These are phyloP conservation scores for Pezicula rhizophila DNA, from an alignment of 2,329 filamentous ascomycete genomes.

Conservation along the genomic window DNA sequence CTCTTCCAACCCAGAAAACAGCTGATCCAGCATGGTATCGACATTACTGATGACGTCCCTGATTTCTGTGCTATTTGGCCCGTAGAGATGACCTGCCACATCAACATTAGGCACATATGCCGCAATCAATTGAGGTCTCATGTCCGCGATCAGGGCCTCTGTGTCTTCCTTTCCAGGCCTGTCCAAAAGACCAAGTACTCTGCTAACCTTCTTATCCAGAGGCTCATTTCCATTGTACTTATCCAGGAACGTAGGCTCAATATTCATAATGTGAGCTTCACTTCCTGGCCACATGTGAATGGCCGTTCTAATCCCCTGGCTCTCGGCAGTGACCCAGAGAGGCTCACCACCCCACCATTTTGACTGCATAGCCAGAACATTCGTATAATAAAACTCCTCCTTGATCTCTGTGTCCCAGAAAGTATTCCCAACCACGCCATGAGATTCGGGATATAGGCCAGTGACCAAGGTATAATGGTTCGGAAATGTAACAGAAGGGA, in stretches of 20 bases:
- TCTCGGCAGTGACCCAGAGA: slow-evolving; percentile 88
- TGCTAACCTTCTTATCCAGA: slow-evolving; percentile 68
- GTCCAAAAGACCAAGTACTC: slow-evolving; percentile 80
- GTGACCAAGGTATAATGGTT: slow-evolving; percentile 94
- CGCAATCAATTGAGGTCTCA: slow-evolving; percentile 83
- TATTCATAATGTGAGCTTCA: slow-evolving; percentile 73
- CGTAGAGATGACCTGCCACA: slow-evolving; percentile 76
- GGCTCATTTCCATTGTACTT: slow-evolving; percentile 74
- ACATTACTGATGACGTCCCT: slow-evolving; percentile 69
- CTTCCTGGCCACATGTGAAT: slow-evolving; percentile 99
- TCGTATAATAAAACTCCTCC: slow-evolving; percentile 83
- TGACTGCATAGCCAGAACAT: slow-evolving; percentile 66
- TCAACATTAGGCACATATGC: slow-evolving; percentile 95
- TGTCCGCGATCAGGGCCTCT: slow-evolving; percentile 40
- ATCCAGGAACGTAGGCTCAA: slow-evolving; percentile 76
- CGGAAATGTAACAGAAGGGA: slow-evolving; percentile 93
- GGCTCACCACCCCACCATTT: slow-evolving; percentile 97
- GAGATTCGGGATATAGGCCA: slow-evolving; percentile 84
- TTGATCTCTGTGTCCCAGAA: slow-evolving; percentile 81
- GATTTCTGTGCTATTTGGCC: slow-evolving; percentile 93
- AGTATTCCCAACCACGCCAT: slow-evolving; percentile 87
- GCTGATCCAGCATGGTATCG: slow-evolving; percentile 71
- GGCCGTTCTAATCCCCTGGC: slow-evolving; percentile 68
- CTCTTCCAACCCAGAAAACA: slow-evolving; percentile 70
- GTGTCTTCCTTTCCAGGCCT: slow-evolving; percentile 64